phyloP scores from a whole-genome alignment of 148 eudicot genomes.

The Vaccinium vitisidaea region DNA sequence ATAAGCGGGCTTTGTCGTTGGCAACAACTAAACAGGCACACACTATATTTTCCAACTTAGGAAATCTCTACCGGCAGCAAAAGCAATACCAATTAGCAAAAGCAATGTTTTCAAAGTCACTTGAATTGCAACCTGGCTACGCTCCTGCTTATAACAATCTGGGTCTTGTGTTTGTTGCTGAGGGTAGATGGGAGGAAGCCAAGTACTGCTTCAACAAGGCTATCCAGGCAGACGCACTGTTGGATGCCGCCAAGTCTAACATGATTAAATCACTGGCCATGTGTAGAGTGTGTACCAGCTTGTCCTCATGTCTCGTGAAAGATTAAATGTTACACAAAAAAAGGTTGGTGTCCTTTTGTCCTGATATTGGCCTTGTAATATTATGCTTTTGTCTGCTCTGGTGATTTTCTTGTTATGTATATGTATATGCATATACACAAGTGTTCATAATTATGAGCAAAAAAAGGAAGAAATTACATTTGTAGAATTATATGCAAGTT shows the following conservation, averaged over 20 bases:
- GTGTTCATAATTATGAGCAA: not conserved
- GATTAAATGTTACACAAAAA: not conserved
- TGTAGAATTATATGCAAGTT: constrained; percentile 9
- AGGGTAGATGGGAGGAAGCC: constrained; percentile 83
- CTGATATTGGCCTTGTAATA: not conserved
- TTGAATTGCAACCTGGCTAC: constrained; percentile 82
- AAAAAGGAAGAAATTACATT: not conserved
- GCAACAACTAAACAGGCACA: constrained; percentile 73
- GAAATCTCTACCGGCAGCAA: constrained; percentile 82
- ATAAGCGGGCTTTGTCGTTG: constrained; percentile 70
- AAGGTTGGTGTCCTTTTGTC: not conserved
- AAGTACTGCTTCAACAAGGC: constrained; percentile 92
- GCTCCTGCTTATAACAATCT: constrained; percentile 97
- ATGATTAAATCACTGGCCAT: constrained; percentile 67
- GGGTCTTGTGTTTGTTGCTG: constrained; percentile 93
- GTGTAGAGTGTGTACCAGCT: constrained; percentile 47
- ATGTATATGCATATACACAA: not conserved
- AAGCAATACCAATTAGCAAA: constrained; percentile 66
- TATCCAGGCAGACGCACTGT: constrained; percentile 66
- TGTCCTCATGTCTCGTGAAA: constrained; percentile 19
- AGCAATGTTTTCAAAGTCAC: constrained; percentile 89
- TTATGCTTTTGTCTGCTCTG: not conserved
- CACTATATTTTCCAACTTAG: constrained; percentile 71
- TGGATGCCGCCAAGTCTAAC: constrained; percentile 97
- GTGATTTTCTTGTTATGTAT: not conserved